Conservation (phyloP, 805 yeast species). For the Yamadazyma tumulicola region DNA sequence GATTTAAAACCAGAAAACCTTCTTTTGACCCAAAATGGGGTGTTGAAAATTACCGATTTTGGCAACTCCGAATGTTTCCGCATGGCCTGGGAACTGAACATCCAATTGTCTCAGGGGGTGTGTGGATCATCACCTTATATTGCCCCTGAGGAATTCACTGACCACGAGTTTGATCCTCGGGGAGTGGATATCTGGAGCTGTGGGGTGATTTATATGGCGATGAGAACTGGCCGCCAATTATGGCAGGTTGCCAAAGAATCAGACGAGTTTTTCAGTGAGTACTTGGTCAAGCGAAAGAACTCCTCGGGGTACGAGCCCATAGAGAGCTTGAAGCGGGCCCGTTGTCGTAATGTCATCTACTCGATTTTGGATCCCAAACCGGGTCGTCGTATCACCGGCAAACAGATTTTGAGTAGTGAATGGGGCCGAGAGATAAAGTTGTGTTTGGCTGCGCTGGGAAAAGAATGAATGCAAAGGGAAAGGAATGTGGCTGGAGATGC, state of each 20-base stretch:
- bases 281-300: constrained; percentile 74
- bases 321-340: constrained; percentile 75
- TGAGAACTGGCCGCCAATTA: constrained; percentile 90
- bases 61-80: constrained; percentile 81
- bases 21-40: constrained; percentile 67
- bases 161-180: constrained; percentile 71
- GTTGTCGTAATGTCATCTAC: constrained; percentile 90
- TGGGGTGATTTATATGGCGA: constrained; percentile 89
- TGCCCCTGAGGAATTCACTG: constrained; percentile 81
- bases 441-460: constrained; percentile 64
- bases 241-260: constrained; percentile 78
- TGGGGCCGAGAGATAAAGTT: constrained; percentile 91
- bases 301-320: constrained; percentile 90
- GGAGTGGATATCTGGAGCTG: constrained; percentile 89
- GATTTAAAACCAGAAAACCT: constrained; percentile 89
- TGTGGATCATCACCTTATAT: constrained; percentile 88
- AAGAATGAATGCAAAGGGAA: too few relatives aligned
- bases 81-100: constrained; percentile 78
- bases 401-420: constrained; percentile 85
- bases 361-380: constrained; percentile 93
- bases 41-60: constrained; percentile 80
- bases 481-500: too few relatives aligned
- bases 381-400: constrained; percentile 78
- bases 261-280: constrained; percentile 77
- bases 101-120: constrained; percentile 69